Base-by-base conservation (phyloP, 1,284 basidiomycete species). In the Entoloma clypeatum region DNA sequence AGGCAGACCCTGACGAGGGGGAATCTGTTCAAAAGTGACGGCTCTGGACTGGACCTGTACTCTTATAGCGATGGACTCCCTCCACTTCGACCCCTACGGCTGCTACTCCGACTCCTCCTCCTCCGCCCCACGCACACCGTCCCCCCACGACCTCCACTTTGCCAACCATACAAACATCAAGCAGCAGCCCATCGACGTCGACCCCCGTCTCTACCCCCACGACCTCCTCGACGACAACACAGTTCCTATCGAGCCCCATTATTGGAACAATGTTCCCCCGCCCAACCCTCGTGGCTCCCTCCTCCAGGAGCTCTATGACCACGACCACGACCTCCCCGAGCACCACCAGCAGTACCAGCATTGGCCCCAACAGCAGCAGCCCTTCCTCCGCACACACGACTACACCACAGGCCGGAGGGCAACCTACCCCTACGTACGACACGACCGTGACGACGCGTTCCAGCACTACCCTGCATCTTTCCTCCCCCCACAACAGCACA, bases 371-470 rank as follows among this genome's bases (percentile, higher is more conserved):
- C 62, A 61, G 39, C 59, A 64, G 36, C 63, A 63, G 50, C 59
- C 67, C 23, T 65, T 66, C 43, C 52, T 55, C 11, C 14, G 67
- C 43, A 54, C 59, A 7, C 62, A 69, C 46, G 71, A 74, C 39
- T 69, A 74, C 50, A 57, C 67, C 29, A 70, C 76, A 44, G 65
- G 71, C 40, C 78, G 83, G 34, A 70, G 84, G 41, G 79, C 79
- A 5, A 86, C 84, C 3, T 86, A 77, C 61, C 83, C 84, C 36
- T 81, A 79, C 55, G 80, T 83, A 40, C 72, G 81, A 27, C 77
- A 81, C 45, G 83, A 86, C 61, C 71, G 73, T 44, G 72, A 74
- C 41, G 64, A 72, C 45, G 58, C 65, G 38, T 62, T 69, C 23
- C 73, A 72, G 33, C 72, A 71, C 44, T 68, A 72, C 45, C 57